These are phyloP conservation scores for Colletotrichum godetiae DNA, from an alignment of 2,329 filamentous ascomycete species.

Conservation along the genomic window DNA sequence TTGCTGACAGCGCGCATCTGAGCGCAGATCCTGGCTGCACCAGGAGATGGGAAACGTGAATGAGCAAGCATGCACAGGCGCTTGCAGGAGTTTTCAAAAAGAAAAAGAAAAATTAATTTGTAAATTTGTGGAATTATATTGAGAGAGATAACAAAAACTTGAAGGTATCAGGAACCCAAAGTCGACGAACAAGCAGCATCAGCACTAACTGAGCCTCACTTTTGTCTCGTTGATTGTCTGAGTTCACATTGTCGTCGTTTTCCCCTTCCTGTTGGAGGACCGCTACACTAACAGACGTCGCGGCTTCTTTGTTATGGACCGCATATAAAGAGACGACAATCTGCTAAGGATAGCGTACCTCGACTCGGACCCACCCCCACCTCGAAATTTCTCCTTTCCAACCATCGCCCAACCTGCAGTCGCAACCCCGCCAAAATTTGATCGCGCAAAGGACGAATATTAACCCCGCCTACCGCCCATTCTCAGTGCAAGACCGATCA, in stretches of 20 bases:
- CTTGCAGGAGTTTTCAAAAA: too few species aligned
- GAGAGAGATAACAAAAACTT: too few species aligned
- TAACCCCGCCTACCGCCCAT: too few species aligned
- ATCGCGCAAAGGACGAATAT: background rate
- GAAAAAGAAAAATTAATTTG: too few species aligned
- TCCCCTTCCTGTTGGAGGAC: background rate
- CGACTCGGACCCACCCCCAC: constrained; percentile 11
- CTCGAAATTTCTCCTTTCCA: constrained; percentile 34
- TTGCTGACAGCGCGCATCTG: background rate
- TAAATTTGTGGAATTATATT: too few species aligned
- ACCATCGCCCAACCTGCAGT: background rate
- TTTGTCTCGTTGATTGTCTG: background rate
- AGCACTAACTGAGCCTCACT: background rate
- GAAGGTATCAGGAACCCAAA: too few species aligned
- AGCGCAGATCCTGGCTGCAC: background rate
- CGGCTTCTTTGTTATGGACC: background rate
- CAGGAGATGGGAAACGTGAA: background rate
- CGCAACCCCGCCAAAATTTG: background rate
- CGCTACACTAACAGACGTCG: background rate
- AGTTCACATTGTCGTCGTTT: background rate
- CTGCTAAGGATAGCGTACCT: background rate
- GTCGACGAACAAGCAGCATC: background rate
- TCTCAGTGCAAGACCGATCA: too few species aligned
- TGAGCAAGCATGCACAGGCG: too few species aligned
- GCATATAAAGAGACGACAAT: fast-evolving